Base-by-base conservation (phyloP, 768 basidiomycete genomes). In the Amanita pseudoporphyria region DNA sequence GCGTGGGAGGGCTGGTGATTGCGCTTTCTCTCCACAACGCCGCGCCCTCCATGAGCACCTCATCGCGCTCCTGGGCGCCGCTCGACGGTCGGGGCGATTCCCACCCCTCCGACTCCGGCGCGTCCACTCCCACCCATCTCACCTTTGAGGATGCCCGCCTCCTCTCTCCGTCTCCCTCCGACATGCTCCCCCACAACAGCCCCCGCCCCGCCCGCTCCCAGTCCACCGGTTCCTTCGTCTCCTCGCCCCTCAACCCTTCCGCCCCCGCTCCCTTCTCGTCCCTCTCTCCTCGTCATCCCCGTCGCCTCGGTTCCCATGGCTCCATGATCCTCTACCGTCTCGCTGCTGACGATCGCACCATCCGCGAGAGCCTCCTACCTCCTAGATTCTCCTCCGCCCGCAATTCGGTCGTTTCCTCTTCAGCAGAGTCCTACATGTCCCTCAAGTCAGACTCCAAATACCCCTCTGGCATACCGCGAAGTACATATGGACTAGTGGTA, bases 241-340 rank as follows among this genome's bases (percentile, higher is more conserved):
- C 33, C 9, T 28, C 45, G 9, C 52, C 49, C 30, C 50, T 53
- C 9, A 18, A 47, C 30, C 51, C 52, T 26, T 33, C 53, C 4
- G 43, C 41, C 30, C 72, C 77, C 22, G 78, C 78, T 5, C 78
- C 78, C 1, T 65, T 79, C 41, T 78, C 79, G 48, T 76, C 78
- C 50, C 35, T 58, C 56, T 12, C 65, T 68, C 51, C 53, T 63
- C 55, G 61, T 77, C 57, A 64, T 64, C 55, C 71, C 74, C 53
- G 58, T 76, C 36, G 65, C 69, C 37, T 53, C 3, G 53, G 56
- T 21, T 51, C 56, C 3, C 59, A 64, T 6, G 77, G 78, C 0
- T 79, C 78, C 40, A 84, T 85, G 83, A 67, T 85, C 26, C 70
- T 85, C 44, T 85, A 84, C 62, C 75, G 81, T 10, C 68, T 85